Percentiles rank a stretch among this genome's conserved stretches.
These are phyloP conservation scores for Microsporum audouinii DNA, from an alignment of 2,329 filamentous ascomycete genomes.

Conservation along the genomic window DNA sequence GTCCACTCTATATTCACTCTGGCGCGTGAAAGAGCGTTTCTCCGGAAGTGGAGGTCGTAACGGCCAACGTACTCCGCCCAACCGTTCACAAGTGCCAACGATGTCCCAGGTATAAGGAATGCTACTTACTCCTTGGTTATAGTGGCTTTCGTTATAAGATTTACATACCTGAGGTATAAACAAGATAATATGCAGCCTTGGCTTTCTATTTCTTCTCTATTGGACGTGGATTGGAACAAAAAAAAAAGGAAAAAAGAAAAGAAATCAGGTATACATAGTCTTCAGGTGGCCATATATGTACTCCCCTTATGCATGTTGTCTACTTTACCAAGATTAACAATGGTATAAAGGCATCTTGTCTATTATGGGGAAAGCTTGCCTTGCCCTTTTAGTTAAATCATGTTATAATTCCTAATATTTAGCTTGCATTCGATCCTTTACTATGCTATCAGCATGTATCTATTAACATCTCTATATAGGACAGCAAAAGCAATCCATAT, in stretches of 20 bases:
- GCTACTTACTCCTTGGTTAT: no score
- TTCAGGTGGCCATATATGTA: neutral
- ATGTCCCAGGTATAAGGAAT: constrained; percentile 15
- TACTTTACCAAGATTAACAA: neutral
- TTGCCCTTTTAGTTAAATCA: neutral
- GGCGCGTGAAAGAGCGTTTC: constrained; percentile 23
- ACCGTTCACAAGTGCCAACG: constrained; percentile 4
- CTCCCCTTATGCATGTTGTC: neutral
- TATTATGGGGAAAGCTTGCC: neutral
- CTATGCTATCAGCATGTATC: neutral
- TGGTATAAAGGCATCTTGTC: neutral
- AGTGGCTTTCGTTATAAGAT: neutral
- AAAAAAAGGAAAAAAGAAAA: no score
- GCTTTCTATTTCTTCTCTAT: neutral
- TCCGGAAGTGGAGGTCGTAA: constrained; percentile 10
- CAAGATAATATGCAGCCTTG: neutral
- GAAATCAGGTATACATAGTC: neutral
- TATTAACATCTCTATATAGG: neutral
- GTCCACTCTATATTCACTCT: constrained; percentile 31
- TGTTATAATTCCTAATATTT: neutral
- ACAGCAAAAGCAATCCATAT: neutral
- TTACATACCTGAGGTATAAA: neutral
- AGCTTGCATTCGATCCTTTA: neutral
- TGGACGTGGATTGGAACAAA: neutral
- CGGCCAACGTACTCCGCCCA: constrained; percentile 9